A percentile compares a stretch with the other conserved stretches of the same genome.
Conservation (phyloP, 176 grass and related monocot species). For the Otatea glauca region DNA sequence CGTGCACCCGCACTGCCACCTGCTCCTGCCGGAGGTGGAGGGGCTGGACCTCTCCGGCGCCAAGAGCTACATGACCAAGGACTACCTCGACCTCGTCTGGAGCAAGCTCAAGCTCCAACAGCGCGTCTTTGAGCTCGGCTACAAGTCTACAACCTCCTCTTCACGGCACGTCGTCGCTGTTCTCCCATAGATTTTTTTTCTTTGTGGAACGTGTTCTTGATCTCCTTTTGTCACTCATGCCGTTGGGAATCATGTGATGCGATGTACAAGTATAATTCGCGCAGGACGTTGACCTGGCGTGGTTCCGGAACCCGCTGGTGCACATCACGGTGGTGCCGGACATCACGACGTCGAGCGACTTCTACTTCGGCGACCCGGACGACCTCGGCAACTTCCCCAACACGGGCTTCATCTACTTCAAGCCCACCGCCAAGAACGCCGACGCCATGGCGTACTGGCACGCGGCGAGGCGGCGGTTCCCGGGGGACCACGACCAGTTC, state of each 20-base stretch:
- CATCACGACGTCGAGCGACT: constrained; percentile 83
- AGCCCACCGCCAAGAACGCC: constrained; percentile 54
- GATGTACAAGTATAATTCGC: not conserved
- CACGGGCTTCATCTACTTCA: constrained; percentile 92
- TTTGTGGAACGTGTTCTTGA: not conserved
- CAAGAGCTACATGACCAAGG: constrained; percentile 66
- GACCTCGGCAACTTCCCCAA: constrained; percentile 77
- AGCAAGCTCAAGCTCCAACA: constrained; percentile 61
- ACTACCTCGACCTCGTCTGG: constrained; percentile 76
- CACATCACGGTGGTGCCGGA: constrained; percentile 67
- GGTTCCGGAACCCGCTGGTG: constrained; percentile 82
- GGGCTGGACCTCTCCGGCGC: constrained; percentile 43
- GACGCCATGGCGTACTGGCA: constrained; percentile 88
- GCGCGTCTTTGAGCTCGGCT: constrained; percentile 62
- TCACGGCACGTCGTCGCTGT: constrained; percentile 52
- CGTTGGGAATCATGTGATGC: not conserved
- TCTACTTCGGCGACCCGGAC: constrained; percentile 77
- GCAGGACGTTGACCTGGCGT: constrained; percentile 71
- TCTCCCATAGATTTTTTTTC: not conserved
- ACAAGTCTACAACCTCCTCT: constrained; percentile 79
- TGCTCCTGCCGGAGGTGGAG: constrained; percentile 42
- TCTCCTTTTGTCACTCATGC: not conserved
- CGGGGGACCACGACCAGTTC: constrained; percentile 68
- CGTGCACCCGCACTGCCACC: constrained; percentile 69
- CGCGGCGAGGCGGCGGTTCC: constrained; percentile 56